Base-by-base conservation (phyloP, 768 basidiomycete genomes). In the Basidioascus undulatus region DNA sequence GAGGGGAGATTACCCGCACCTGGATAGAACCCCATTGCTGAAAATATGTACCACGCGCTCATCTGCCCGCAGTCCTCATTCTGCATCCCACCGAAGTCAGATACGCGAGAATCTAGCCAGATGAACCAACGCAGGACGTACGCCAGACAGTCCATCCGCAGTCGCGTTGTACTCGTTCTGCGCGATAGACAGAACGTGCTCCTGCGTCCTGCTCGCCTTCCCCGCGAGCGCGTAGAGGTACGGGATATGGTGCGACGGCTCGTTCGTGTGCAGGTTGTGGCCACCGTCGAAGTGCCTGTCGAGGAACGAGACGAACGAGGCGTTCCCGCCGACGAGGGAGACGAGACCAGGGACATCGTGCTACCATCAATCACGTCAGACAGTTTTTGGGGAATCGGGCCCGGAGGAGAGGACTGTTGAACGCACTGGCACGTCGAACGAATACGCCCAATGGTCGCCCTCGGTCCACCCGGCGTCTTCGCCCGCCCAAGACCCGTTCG, bases 61-160 rank as follows among this genome's bases (percentile, higher is more conserved):
- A 83, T 83, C 54, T 84, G 80, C 1, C 80, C 79, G 47, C 79
- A 82, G 52, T 84, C 80, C 54, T 84, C 80, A 49, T 83, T 84
- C 74, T 80, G 44, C 19, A n/a, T n/a, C n/a, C n/a, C n/a, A 20
- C 1, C 15, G 11, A 15, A 41, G 9, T 40, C 7, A 6, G 38
- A 34, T 40, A 19, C 38, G 33, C 21, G 18, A 18, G 10, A 8
- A 16, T 25, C 24, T 27, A 18, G 44, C 12, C 51, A 21, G 26
- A 19, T 20, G 47, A 35, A 3, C 3, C 28, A 16, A 19, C 16
- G 24, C 15, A 13, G 20, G 12, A 57, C 66, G 18, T 51, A 77
- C 77, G 13, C 79, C 79, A 5, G 76, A 70, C 4, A 84, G 59
- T 2, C 81, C 80, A 30, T 62, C 67, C 0, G 72, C 63, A 0